Evolutionary conservation across 768 basidiomycete species (phyloP).

Genomic region (Podaxis mareebaensis): DNA sequence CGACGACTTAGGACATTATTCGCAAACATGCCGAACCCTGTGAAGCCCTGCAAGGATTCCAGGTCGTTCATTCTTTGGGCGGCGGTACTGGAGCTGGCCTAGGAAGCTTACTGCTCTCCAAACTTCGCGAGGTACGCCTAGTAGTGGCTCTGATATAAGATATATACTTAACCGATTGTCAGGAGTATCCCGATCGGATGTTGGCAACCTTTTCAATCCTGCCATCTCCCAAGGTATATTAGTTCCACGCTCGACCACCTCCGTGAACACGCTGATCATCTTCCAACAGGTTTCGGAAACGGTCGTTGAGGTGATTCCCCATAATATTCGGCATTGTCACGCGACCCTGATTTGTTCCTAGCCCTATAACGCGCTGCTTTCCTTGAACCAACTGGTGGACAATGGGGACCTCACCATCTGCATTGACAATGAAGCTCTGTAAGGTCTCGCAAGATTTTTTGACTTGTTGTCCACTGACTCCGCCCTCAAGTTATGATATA

Average conservation of each 20-base stretch:
- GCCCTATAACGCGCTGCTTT: conserved; percentile 86
- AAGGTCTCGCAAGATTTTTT: conserved; percentile 25
- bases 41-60: conserved; percentile 90
- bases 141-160: background rate
- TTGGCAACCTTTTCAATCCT: conserved; percentile 55
- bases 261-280: background rate
- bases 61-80: conserved; percentile 85
- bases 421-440: conserved; percentile 89
- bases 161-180: conserved; percentile 6
- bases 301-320: conserved; percentile 54
- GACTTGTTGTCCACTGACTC: background rate
- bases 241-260: background rate
- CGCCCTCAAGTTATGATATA: conserved; percentile 63
- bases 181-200: conserved; percentile 60
- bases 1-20: conserved; percentile 57
- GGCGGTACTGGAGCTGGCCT: conserved; percentile 90
- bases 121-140: conserved; percentile 69
- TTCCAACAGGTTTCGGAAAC: conserved; percentile 49
- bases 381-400: conserved; percentile 87
- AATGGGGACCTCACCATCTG: conserved; percentile 83
- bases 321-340: conserved; percentile 22
- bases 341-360: conserved; percentile 52
- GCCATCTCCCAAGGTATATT: conserved; percentile 49
- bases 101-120: conserved; percentile 77
- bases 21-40: conserved; percentile 79